Conservation (phyloP, 768 basidiomycete species). For the Leccinum disarticulatum region DNA sequence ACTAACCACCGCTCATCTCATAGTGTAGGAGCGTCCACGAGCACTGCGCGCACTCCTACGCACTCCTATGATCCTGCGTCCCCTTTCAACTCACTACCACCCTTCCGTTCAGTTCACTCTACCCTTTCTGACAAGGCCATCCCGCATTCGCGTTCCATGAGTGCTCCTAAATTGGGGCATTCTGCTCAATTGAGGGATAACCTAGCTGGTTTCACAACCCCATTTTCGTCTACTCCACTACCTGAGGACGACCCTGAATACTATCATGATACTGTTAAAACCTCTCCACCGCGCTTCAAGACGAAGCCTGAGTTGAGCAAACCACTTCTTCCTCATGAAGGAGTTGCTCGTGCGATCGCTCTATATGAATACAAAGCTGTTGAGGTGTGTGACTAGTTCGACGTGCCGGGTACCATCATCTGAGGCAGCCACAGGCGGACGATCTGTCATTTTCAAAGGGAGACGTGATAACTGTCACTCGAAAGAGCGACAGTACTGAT, state of each 20-base stretch:
- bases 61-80: constrained; percentile 35
- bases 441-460: constrained; percentile 78
- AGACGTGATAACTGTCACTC: constrained; percentile 65
- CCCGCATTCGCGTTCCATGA: constrained; percentile 37
- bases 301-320: constrained; percentile 50
- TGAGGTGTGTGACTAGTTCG: constrained; percentile 45
- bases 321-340: constrained; percentile 54
- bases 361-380: constrained; percentile 72
- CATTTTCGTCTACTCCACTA: constrained; percentile 28
- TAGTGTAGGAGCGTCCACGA: constrained; percentile 15
- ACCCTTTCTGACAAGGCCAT: constrained; percentile 31
- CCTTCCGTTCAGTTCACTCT: constrained; percentile 34
- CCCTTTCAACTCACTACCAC: constrained; percentile 36
- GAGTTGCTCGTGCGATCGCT: constrained; percentile 71
- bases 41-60: constrained; percentile 10
- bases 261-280: constrained; percentile 8
- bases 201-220: constrained; percentile 22
- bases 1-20: constrained; percentile 22
- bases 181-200: constrained; percentile 8
- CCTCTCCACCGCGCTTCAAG: constrained; percentile 36
- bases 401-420: constrained; percentile 2
- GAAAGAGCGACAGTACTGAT: constrained; percentile 69
- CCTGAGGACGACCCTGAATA: constrained; percentile 21
- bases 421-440: constrained; percentile 48
- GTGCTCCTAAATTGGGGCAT: constrained; percentile 26